Evolutionary conservation across 306 rosid species (phyloP), one percentile per base, ranked within the genome.

Genomic region (Vigna mungo): DNA sequence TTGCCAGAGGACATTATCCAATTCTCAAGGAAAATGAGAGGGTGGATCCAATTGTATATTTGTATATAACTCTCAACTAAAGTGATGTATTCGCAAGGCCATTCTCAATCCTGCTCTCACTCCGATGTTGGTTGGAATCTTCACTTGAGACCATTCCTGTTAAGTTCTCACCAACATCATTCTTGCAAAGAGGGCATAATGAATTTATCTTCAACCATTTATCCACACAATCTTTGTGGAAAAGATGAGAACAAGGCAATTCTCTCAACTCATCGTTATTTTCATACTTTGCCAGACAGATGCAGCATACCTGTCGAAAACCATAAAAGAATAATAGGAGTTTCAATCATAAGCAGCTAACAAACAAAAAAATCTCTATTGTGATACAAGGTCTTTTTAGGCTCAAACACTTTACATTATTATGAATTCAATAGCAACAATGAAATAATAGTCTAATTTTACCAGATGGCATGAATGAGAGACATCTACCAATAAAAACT

Each of bases 191-290:
- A 59, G 98, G 98, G 61, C 98, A 94, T 7, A 85, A 62, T 0
- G 98, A 86, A 60, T 94, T 94, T 84, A 94, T 94, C 90, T 89
- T 92, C 84, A 94, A 80, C 98, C 98, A 94, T 83, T 90, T 94
- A 81, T 94, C 98, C 37, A 94, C 90, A 7, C 98, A 94, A 2
- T 92, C 98, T 84, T 90, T 92, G 92, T 94, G 97, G 78, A 94
- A 88, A 83, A 94, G 92, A 87, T 94, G 98, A 37, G 93, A 86
- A 72, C 98, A 94, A 41, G 95, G 91, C 89, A 94, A 72, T 81
- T 94, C 97, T 81, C 92, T 86, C 43, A 94, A 86, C 85, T 94
- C 98, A 2, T 94, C 96, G 17, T 94, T 92, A 83, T 94, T 88
- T 43, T 88, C 93, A 47, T 92, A 94, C 81, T 88, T 92, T 15